phyloP scores from a whole-genome alignment of 2,329 filamentous ascomycete species.

The Arthrobotrys megalospora region DNA sequence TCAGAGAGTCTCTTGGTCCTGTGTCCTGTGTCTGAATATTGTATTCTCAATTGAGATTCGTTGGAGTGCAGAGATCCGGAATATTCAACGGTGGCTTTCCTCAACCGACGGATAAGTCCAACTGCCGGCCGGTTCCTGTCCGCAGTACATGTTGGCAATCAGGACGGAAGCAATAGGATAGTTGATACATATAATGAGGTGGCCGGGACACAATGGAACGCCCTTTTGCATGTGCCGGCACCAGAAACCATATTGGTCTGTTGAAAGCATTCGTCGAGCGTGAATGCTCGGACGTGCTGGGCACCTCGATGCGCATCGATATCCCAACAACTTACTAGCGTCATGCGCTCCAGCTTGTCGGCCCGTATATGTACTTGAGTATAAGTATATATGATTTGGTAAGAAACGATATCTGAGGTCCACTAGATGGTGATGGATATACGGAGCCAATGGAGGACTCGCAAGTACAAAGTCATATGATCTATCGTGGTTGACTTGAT shows the following conservation, averaged over 20 bases:
- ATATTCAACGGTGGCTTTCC: slow-evolving; percentile 1
- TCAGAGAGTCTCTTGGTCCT: background rate
- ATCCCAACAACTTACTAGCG: slow-evolving; percentile 5
- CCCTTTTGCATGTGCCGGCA: slow-evolving; percentile 24
- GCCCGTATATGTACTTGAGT: no score
- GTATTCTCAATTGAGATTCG: background rate
- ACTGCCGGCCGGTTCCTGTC: slow-evolving; percentile 13
- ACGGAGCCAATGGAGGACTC: no score
- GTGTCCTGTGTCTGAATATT: no score
- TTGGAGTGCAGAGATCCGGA: slow-evolving; percentile 1
- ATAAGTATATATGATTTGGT: background rate
- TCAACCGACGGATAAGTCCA: background rate
- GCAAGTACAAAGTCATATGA: no score
- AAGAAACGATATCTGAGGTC: background rate
- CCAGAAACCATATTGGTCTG: slow-evolving; percentile 12
- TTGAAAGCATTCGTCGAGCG: slow-evolving; percentile 4
- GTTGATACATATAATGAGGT: slow-evolving; percentile 12
- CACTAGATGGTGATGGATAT: background rate
- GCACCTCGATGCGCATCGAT: background rate
- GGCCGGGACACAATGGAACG: slow-evolving; percentile 25
- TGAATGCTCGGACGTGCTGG: slow-evolving; percentile 10
- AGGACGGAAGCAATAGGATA: slow-evolving; percentile 1
- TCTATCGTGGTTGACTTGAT: no score
- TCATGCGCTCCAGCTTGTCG: background rate
- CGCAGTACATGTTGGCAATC: background rate